A percentile compares a stretch with the other conserved stretches of the same genome.
Evolutionary conservation across 2,329 filamentous ascomycete species (phyloP).

Genomic region (Fusarium sp.): DNA sequence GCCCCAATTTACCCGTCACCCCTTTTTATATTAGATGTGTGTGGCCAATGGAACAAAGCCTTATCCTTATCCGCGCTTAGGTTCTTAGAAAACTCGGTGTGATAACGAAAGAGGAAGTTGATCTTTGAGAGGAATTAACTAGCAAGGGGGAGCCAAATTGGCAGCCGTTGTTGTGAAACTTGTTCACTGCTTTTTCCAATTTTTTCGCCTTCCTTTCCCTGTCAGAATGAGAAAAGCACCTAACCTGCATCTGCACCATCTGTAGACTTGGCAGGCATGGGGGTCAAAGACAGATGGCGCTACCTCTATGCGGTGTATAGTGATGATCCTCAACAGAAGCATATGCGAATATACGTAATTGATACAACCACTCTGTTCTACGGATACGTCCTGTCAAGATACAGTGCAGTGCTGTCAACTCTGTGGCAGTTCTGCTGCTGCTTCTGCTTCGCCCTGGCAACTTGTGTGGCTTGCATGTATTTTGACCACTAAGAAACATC

Average conservation of each 20-base stretch:
- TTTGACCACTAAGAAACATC: slow-evolving; percentile 1
- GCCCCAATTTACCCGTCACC: slow-evolving; percentile 26
- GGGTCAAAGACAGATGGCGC: slow-evolving; percentile 11
- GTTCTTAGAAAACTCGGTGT: slow-evolving; percentile 21
- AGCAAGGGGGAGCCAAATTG: slow-evolving; percentile 12
- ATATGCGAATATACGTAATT: slow-evolving; percentile 11
- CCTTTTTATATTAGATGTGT: slow-evolving; percentile 15
- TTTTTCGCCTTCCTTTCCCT: not conserved
- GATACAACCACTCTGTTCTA: slow-evolving; percentile 7
- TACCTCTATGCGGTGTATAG: not conserved
- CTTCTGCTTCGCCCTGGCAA: slow-evolving; percentile 8
- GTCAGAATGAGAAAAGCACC: slow-evolving; percentile 1
- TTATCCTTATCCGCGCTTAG: slow-evolving; percentile 8
- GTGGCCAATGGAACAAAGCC: not conserved
- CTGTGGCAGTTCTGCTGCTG: slow-evolving; percentile 9
- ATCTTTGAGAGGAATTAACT: not conserved
- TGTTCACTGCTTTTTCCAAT: not conserved
- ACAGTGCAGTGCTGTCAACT: not conserved
- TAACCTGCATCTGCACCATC: slow-evolving; percentile 26
- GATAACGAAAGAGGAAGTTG: not conserved
- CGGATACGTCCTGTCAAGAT: not conserved
- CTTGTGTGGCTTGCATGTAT: slow-evolving; percentile 20
- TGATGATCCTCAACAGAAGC: not conserved
- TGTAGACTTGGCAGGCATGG: slow-evolving; percentile 15
- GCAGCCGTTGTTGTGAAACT: slow-evolving; percentile 33